Evolutionary conservation across 1,284 basidiomycete genomes (phyloP), one percentile per base, ranked within the genome.

Genomic region (Moesziomyces aphidis): DNA sequence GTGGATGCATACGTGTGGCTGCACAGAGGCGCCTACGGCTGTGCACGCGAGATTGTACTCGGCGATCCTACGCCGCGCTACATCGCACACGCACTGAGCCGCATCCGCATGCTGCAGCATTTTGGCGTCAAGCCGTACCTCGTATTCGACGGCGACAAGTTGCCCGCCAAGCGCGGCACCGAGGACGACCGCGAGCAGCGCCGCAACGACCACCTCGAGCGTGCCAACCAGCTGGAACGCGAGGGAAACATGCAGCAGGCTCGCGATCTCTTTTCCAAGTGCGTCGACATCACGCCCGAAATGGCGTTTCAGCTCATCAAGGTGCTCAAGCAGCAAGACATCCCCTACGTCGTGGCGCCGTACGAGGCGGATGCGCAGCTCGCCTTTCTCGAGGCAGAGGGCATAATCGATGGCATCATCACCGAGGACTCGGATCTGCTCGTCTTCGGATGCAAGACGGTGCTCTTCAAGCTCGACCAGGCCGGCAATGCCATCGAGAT

Each of bases 331-430:
- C 22, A 66, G 11, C 60, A 79, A 9, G 54, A 46, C 17, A 76
- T 84, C 9, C 61, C 73, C 24, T 98, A 97, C 83, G 88, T 99
- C 26, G 97, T 99, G 6, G 97, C 97, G 5, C 97, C 97, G 0
- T 99, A 99, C 85, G 97, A 99, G 87, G 97, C 97, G 0, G 97
- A 99, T 83, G 95, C 97, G 0, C 97, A 99, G 85, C 89, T 99
- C 63, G 92, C 94, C 57, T 98, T 91, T 85, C 88, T 99, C 50
- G 97, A 99, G 83, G 90, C 89, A 49, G 86, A 88, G 47, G 93
- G 93, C 15, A 82, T 93, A 52, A 93, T 97, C 54, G 91, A 97
- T 83, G 97, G 91, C 4, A 92, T 99, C 83, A 89, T 99, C 78
- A 98, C 97, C 1, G 97, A 99, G 86, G 97, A 99, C 86, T 98